Evolutionary conservation across 2,329 filamentous ascomycete genomes (phyloP).

Genomic region (Cytospora mali): DNA sequence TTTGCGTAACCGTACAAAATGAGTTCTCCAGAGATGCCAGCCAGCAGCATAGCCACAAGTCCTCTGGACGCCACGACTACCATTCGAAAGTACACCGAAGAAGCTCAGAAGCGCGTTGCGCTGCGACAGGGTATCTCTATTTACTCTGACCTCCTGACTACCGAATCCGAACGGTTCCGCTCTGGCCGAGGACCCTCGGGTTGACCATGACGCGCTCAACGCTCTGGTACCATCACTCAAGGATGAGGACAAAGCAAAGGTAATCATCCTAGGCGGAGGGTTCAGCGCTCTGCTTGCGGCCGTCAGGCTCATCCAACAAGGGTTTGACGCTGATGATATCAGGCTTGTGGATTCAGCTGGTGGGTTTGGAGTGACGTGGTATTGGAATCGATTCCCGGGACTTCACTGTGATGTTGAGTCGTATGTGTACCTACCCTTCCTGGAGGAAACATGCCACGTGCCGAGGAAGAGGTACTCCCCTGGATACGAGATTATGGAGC

Average conservation of each 20-base stretch:
- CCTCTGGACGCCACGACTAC: neutral
- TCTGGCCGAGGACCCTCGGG: slow-evolving; percentile 41
- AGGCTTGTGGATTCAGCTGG: slow-evolving; percentile 29
- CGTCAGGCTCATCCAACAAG: slow-evolving; percentile 40
- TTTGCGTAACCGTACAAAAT: neutral
- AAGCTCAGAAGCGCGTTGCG: slow-evolving; percentile 39
- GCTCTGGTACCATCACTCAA: slow-evolving; percentile 20
- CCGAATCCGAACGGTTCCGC: slow-evolving; percentile 27
- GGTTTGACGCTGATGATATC: slow-evolving; percentile 40
- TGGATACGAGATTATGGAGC: slow-evolving; percentile 58
- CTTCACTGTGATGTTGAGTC: slow-evolving; percentile 36
- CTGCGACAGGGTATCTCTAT: slow-evolving; percentile 37
- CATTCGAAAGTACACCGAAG: slow-evolving; percentile 37
- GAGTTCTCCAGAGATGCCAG: neutral
- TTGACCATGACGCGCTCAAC: slow-evolving; percentile 38
- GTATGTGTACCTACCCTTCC: slow-evolving; percentile 25
- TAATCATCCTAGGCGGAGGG: slow-evolving; percentile 39
- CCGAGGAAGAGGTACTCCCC: slow-evolving; percentile 53
- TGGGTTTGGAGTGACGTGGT: slow-evolving; percentile 13
- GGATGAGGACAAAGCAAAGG: slow-evolving; percentile 8
- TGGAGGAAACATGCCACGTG: slow-evolving; percentile 24
- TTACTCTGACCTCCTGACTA: slow-evolving; percentile 36
- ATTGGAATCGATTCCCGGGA: slow-evolving; percentile 15
- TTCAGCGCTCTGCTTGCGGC: slow-evolving; percentile 39
- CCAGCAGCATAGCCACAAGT: neutral